Base-by-base conservation (phyloP, 2,329 filamentous ascomycete genomes). In the Myotisia sp. region DNA sequence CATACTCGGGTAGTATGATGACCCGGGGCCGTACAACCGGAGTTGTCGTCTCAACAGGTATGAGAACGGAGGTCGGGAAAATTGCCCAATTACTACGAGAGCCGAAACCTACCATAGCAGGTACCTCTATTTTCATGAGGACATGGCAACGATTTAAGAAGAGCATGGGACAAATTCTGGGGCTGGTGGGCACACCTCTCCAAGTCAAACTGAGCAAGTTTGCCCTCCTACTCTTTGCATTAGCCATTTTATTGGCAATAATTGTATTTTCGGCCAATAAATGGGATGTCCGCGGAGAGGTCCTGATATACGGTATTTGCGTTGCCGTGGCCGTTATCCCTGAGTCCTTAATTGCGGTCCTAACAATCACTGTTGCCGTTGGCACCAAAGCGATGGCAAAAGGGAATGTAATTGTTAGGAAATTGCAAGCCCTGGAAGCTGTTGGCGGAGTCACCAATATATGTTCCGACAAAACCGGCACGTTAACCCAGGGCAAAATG, bases 121-220 rank as follows among this genome's bases (percentile, higher is more conserved):
- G 3, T 58, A 65, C 37, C 59, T 63, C 54, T 55, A 58, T 37
- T 55, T 56, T 44, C 42, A 54, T 12, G 46, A 56, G 50, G 38
- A 59, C 59, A 24, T 56, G 61, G 57, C 36, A 34, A 47, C 65
- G 42, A 50, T 66, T 35, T 50, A 61, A 40, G 54, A 60, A 29
- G 59, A 66, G 38, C 40, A 46, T 14, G 44, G 55, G 43, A 48
- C 55, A 37, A 47, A 48, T 41, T 28, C 49, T 34, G 45, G 59
- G 34, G 67, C 64, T 18, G 40, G 65, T 74, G 12, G 74, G 75
- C 30, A 78, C 74, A 14, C 74, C 74, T 16, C 62, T 79, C 6
- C 72, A 77, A 50, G 67, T 67, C 45, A 76, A 73, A 48, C 60
- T 78, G n/a, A 73, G 71, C 43, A 67, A 68, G 50, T 66, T 78